Conservation (phyloP, 73 alveolate species). For the Effrenium voratum region DNA sequence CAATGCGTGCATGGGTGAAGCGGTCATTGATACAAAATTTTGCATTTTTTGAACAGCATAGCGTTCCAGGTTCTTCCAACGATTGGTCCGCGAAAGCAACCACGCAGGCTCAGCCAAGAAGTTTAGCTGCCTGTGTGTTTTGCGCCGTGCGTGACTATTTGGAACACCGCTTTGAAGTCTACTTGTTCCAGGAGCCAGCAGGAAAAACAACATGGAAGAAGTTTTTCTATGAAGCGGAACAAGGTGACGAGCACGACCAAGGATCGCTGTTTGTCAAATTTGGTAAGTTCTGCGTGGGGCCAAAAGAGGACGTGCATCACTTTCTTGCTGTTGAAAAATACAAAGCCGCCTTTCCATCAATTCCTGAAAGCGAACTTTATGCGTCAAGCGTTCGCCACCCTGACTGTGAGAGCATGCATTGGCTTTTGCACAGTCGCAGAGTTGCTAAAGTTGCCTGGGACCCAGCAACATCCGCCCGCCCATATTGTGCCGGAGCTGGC, state of each 20-base stretch:
- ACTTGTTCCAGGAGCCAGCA: not conserved
- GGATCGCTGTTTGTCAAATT: not conserved
- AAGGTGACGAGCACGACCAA: not conserved
- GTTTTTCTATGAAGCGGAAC: not conserved
- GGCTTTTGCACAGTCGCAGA: not conserved
- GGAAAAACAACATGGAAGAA: not conserved
- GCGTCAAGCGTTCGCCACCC: slow-evolving; percentile 12
- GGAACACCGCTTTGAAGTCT: not conserved
- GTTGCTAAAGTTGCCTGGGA: not conserved
- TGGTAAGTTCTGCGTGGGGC: slow-evolving; percentile 5
- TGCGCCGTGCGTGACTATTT: not conserved
- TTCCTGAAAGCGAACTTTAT: not conserved
- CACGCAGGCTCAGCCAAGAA: not conserved
- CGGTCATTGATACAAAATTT: not conserved
- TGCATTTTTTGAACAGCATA: not conserved
- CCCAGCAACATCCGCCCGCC: not conserved
- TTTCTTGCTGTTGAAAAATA: not conserved
- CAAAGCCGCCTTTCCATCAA: not conserved
- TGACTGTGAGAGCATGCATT: not conserved
- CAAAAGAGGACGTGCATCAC: not conserved
- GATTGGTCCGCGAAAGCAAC: not conserved
- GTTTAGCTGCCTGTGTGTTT: not conserved
- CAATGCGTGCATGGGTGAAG: not conserved
- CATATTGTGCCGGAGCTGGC: not conserved
- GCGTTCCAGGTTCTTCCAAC: not conserved